These are phyloP conservation scores for Brachypodium distachyon DNA, from an alignment of 202 grass and related monocot genomes.

Conservation along the genomic window DNA sequence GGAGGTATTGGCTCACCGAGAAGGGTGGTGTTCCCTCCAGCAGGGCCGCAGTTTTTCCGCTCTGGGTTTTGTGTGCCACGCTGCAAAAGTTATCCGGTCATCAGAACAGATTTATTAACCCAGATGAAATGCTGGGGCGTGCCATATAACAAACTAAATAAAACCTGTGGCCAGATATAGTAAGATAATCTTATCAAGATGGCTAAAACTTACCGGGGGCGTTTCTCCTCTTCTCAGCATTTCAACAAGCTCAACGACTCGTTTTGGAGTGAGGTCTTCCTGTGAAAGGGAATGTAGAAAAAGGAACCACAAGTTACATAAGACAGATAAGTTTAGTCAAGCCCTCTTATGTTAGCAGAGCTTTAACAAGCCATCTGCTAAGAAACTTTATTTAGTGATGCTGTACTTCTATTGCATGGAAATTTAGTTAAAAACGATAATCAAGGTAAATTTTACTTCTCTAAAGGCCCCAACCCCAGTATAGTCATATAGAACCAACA, in stretches of 20 bases:
- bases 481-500: neutral
- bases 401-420: neutral
- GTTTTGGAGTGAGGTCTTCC: slow-evolving; percentile 84
- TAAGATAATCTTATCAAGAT: slow-evolving; percentile 1
- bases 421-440: neutral
- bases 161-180: neutral
- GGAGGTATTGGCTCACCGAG: slow-evolving; percentile 61
- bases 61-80: slow-evolving; percentile 80
- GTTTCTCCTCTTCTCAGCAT: slow-evolving; percentile 85
- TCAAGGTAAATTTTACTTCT: neutral
- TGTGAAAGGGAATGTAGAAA: slow-evolving; percentile 15
- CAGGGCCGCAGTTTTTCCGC: slow-evolving; percentile 64
- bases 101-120: neutral
- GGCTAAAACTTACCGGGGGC: slow-evolving; percentile 54
- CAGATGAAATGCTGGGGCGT: neutral
- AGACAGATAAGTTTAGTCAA: neutral
- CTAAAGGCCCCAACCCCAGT: neutral
- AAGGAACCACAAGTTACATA: neutral
- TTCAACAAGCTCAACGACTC: slow-evolving; percentile 87
- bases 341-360: neutral
- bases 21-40: slow-evolving; percentile 74
- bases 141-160: neutral
- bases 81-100: slow-evolving; percentile 26
- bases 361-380: neutral
- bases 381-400: neutral